Evolutionary conservation across 1,284 basidiomycete species (phyloP).

Genomic region (Irpex sp.): DNA sequence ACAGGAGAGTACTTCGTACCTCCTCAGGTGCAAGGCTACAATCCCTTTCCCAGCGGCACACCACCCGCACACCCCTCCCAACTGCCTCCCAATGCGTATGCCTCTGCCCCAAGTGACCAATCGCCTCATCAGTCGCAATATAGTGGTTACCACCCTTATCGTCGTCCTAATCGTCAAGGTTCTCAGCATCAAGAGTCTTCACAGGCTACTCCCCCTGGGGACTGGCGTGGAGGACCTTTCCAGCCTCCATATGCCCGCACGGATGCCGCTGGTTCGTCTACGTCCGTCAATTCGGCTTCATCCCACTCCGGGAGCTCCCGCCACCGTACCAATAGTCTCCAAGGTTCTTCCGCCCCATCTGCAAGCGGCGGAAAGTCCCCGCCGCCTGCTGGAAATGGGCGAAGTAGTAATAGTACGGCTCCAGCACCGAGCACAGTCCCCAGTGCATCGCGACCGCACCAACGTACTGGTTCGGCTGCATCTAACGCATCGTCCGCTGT

Average conservation of each 20-base stretch:
- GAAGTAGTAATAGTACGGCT: conserved; percentile 22
- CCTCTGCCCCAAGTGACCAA: conserved; percentile 29
- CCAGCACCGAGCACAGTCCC: conserved; percentile 18
- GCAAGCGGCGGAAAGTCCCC: conserved; percentile 26
- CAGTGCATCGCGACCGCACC: conserved; percentile 35
- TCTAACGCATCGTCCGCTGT: conserved; percentile 30
- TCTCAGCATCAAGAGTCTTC: conserved; percentile 33
- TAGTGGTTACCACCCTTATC: conserved; percentile 75
- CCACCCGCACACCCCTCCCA: conserved; percentile 58
- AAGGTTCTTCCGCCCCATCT: conserved; percentile 24
- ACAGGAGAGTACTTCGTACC: conserved; percentile 50
- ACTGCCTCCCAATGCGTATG: conserved; percentile 34
- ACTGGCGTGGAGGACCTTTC: conserved; percentile 48
- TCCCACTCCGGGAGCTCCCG: conserved; percentile 39
- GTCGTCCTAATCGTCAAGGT: conserved; percentile 57
- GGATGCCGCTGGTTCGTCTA: conserved; percentile 72
- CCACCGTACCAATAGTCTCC: conserved; percentile 58
- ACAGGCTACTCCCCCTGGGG: conserved; percentile 32
- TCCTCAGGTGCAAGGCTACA: conserved; percentile 51
- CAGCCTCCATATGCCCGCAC: conserved; percentile 68
- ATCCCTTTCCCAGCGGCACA: conserved; percentile 64
- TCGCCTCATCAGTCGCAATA: conserved; percentile 38
- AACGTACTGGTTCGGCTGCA: conserved; percentile 42
- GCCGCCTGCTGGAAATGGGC: conserved; percentile 21
- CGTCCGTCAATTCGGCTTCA: conserved; percentile 67